Conservation (phyloP, 495 filamentous ascomycete genomes). For the Geopyxis carbonaria region DNA sequence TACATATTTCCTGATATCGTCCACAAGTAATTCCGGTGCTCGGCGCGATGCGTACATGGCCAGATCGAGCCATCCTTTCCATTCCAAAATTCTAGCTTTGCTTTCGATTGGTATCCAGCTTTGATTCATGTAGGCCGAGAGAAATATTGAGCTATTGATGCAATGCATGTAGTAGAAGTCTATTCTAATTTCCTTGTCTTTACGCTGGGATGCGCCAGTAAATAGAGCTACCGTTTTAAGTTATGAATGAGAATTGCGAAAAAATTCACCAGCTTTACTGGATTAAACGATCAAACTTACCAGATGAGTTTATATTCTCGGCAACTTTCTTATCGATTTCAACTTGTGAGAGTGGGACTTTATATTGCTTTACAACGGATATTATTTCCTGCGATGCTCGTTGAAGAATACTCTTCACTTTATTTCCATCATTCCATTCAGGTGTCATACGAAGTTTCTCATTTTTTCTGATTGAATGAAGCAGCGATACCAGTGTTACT, state of each 20-base stretch:
- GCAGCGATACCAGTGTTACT: slow-evolving; percentile 37
- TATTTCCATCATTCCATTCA: slow-evolving; percentile 38
- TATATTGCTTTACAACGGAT: slow-evolving; percentile 39
- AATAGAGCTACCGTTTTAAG: slow-evolving; percentile 34
- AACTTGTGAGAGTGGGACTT: slow-evolving; percentile 25
- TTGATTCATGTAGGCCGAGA: slow-evolving; percentile 34
- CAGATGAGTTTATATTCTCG: slow-evolving; percentile 56
- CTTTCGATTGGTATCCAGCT: slow-evolving; percentile 27
- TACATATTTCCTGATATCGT: slow-evolving; percentile 38
- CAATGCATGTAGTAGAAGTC: slow-evolving; percentile 70
- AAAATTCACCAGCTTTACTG: background rate
- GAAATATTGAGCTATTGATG: slow-evolving; percentile 47
- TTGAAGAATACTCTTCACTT: slow-evolving; percentile 44
- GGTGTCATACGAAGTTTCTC: slow-evolving; percentile 36
- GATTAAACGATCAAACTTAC: too few species aligned
- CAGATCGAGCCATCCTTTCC: slow-evolving; percentile 47
- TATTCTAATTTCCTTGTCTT: slow-evolving; percentile 46
- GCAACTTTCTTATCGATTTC: slow-evolving; percentile 43
- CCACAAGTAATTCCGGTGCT: slow-evolving; percentile 33
- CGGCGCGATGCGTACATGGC: slow-evolving; percentile 44
- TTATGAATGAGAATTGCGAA: slow-evolving; percentile 2
- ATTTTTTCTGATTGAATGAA: slow-evolving; percentile 40
- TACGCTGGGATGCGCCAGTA: slow-evolving; percentile 43
- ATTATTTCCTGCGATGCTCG: slow-evolving; percentile 48
- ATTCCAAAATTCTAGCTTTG: slow-evolving; percentile 46